Evolutionary conservation across 768 basidiomycete species (phyloP).

Genomic region (Mycena vulgaris): DNA sequence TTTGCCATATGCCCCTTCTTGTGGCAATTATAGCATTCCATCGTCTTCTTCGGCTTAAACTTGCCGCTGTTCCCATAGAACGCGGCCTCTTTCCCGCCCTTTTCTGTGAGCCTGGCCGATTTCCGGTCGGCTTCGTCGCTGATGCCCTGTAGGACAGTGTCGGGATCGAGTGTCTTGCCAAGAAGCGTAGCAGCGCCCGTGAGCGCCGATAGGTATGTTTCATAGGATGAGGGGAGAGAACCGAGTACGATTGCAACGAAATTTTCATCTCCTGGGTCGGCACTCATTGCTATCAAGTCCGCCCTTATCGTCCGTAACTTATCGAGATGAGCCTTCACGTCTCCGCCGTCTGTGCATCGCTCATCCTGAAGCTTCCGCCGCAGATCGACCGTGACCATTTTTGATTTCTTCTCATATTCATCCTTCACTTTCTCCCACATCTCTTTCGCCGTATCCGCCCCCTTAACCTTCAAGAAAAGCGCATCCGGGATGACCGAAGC

Average conservation of each 20-base stretch:
- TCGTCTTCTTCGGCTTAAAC: conserved; percentile 31
- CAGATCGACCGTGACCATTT: no score
- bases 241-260: background rate
- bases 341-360: background rate
- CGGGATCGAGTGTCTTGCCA: conserved; percentile 7
- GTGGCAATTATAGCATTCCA: conserved; percentile 37
- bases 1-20: conserved; percentile 46
- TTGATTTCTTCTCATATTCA: background rate
- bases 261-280: background rate
- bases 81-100: conserved; percentile 6
- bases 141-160: conserved; percentile 1
- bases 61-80: conserved; percentile 18
- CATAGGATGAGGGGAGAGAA: background rate
- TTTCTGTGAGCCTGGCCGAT: background rate
- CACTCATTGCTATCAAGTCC: background rate
- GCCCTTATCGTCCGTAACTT: background rate
- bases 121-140: background rate
- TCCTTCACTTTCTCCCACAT: conserved; percentile 3
- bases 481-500: background rate
- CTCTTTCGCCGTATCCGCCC: background rate
- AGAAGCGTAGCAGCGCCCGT: conserved; percentile 1
- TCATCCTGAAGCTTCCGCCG: background rate
- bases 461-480: background rate
- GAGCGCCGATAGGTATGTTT: no score
- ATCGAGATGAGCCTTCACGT: background rate